phyloP scores from a whole-genome alignment of 164 flowering plant species.

The Cinnamomum micranthum region DNA sequence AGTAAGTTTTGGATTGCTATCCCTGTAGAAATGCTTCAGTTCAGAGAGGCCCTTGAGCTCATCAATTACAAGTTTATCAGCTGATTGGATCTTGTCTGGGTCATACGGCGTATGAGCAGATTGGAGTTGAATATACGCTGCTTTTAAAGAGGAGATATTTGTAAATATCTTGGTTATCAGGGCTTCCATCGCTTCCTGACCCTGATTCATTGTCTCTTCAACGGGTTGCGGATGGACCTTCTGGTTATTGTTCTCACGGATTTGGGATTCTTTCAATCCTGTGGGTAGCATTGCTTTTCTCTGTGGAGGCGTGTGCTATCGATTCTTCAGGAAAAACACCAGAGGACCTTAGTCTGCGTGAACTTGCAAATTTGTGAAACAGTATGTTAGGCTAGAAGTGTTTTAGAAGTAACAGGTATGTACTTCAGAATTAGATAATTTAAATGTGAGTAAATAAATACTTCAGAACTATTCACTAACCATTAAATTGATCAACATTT shows the following conservation, averaged over 20 bases:
- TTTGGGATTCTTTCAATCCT: conserved; percentile 70
- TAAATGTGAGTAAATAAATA: neutral
- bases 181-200: conserved; percentile 71
- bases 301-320: conserved; percentile 13
- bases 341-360: conserved; percentile 26
- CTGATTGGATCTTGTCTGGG: conserved; percentile 89
- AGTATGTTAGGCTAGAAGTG: conserved; percentile 1
- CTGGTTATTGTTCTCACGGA: conserved; percentile 73
- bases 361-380: conserved; percentile 1
- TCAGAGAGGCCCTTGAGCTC: conserved; percentile 85
- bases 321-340: conserved; percentile 25
- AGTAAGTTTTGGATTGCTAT: conserved; percentile 71
- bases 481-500: neutral
- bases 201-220: conserved; percentile 71
- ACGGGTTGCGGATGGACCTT: conserved; percentile 98
- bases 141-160: conserved; percentile 77
- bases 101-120: conserved; percentile 94
- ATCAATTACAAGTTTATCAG: conserved; percentile 82
- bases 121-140: conserved; percentile 93
- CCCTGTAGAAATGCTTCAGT: conserved; percentile 84
- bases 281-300: conserved; percentile 80
- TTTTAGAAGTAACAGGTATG: neutral
- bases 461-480: neutral
- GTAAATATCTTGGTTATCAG: conserved; percentile 68
- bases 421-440: too few species aligned